These are phyloP conservation scores for Proliferodiscus dingleyae DNA, from an alignment of 2,329 filamentous ascomycete species.

Conservation along the genomic window DNA sequence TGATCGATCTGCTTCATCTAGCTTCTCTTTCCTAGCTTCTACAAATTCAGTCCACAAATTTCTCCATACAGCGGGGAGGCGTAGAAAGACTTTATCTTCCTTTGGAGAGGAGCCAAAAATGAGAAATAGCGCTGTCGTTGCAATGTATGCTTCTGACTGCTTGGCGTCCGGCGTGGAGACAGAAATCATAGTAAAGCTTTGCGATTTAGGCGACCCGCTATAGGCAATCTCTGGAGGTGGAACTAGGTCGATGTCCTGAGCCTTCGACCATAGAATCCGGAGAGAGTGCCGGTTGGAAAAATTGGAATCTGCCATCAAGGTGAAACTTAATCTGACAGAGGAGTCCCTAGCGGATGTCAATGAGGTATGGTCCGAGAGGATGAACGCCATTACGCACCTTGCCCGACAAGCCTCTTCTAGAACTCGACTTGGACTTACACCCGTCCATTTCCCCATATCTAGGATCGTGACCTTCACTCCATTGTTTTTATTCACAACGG, in stretches of 20 bases:
- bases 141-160: conserved; percentile 84
- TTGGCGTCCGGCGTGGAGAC: conserved; percentile 69
- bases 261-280: conserved; percentile 73
- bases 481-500: conserved; percentile 47
- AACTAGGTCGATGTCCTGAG: conserved; percentile 48
- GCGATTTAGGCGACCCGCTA: conserved; percentile 40
- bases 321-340: conserved; percentile 61
- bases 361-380: not conserved
- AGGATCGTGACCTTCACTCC: conserved; percentile 58
- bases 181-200: conserved; percentile 67
- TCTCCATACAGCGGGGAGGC: conserved; percentile 75
- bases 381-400: conserved; percentile 44
- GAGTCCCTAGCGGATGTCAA: conserved; percentile 52
- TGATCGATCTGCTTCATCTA: conserved; percentile 65
- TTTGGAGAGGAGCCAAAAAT: conserved; percentile 72
- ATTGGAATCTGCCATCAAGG: conserved; percentile 63
- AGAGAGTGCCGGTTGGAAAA: conserved; percentile 75
- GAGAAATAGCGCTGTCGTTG: conserved; percentile 76
- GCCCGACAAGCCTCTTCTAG: conserved; percentile 86
- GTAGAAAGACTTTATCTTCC: conserved; percentile 79
- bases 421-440: conserved; percentile 68
- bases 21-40: conserved; percentile 62
- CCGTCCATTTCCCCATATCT: conserved; percentile 80
- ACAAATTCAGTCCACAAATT: conserved; percentile 80
- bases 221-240: conserved; percentile 28